Evolutionary conservation across 768 basidiomycete genomes (phyloP).

Genomic region (Boletus reticuloceps): DNA sequence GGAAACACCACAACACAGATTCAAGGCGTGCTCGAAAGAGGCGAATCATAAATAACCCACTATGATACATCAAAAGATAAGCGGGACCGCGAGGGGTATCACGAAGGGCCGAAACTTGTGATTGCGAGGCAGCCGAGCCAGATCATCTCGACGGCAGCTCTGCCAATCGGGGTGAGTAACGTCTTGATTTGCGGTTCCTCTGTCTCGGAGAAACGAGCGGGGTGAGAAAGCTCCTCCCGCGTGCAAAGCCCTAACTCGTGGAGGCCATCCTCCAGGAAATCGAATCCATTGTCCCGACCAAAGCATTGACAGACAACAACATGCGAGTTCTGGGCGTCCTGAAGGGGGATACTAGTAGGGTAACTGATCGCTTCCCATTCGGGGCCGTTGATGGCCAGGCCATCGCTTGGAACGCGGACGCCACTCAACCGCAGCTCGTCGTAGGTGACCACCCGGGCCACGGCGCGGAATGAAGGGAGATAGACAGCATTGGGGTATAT

Average conservation of each 20-base stretch:
- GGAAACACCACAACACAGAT: not conserved
- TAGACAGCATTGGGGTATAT: slow-evolving; percentile 47
- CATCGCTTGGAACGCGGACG: slow-evolving; percentile 69
- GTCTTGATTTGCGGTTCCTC: slow-evolving; percentile 43
- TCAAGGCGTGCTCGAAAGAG: not conserved
- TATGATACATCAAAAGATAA: slow-evolving; percentile 11
- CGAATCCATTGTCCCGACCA: slow-evolving; percentile 63
- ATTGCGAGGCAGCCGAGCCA: slow-evolving; percentile 55
- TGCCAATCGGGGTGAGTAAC: slow-evolving; percentile 44
- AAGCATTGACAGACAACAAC: slow-evolving; percentile 58
- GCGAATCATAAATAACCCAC: slow-evolving; percentile 1
- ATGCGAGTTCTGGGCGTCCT: slow-evolving; percentile 35
- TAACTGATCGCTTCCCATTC: slow-evolving; percentile 48
- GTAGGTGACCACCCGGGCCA: slow-evolving; percentile 70
- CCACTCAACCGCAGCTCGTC: slow-evolving; percentile 71
- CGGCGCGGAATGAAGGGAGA: slow-evolving; percentile 66
- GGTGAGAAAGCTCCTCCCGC: slow-evolving; percentile 20
- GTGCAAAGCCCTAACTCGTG: slow-evolving; percentile 68
- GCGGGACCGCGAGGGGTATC: not conserved
- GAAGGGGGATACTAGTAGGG: slow-evolving; percentile 24
- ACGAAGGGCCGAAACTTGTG: slow-evolving; percentile 36
- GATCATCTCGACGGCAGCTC: slow-evolving; percentile 51
- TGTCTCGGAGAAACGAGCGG: slow-evolving; percentile 12
- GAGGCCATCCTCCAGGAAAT: slow-evolving; percentile 79
- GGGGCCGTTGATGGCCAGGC: slow-evolving; percentile 64